Evolutionary conservation across 352 stramenopile species (phyloP).

Genomic region (Globisporangium splendens): DNA sequence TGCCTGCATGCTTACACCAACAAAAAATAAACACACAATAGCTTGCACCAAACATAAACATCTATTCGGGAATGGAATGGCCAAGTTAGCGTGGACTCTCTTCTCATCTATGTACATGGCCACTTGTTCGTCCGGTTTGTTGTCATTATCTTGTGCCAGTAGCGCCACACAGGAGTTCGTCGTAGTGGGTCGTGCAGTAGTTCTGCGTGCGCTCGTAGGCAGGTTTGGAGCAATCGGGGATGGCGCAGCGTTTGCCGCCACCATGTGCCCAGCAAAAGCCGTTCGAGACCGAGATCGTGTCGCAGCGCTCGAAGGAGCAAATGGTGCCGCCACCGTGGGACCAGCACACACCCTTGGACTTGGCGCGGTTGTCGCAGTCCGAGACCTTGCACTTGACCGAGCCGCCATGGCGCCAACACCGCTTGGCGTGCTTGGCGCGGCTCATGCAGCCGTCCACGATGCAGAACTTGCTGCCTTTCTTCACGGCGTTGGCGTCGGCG

Average conservation of each 20-base stretch:
- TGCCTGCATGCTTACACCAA: too few relatives aligned
- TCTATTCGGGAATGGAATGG: too few relatives aligned
- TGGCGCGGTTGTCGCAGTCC: conserved; percentile 41
- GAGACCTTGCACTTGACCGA: conserved; percentile 49
- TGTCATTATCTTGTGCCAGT: neutral
- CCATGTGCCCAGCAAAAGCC: conserved; percentile 43
- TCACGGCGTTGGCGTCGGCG: conserved; percentile 7
- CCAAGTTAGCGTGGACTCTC: too few relatives aligned
- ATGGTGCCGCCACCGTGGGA: conserved; percentile 46
- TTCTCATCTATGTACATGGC: neutral
- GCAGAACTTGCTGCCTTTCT: conserved; percentile 53
- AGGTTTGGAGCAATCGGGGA: conserved; percentile 20
- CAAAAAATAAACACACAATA: too few relatives aligned
- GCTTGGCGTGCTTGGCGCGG: too few relatives aligned
- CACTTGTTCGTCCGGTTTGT: neutral
- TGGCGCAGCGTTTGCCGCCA: conserved; percentile 15
- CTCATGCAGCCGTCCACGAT: conserved; percentile 48
- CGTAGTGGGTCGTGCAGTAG: conserved; percentile 41
- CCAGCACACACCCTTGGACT: conserved; percentile 53
- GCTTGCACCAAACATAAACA: too few relatives aligned
- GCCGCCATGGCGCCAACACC: conserved; percentile 47
- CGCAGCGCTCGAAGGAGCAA: conserved; percentile 33
- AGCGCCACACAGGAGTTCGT: conserved; percentile 7
- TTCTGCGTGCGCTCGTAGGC: conserved; percentile 50
- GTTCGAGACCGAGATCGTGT: conserved; percentile 48